Conservation (phyloP, 805 yeast genomes). For the Kuraishia cidri region DNA sequence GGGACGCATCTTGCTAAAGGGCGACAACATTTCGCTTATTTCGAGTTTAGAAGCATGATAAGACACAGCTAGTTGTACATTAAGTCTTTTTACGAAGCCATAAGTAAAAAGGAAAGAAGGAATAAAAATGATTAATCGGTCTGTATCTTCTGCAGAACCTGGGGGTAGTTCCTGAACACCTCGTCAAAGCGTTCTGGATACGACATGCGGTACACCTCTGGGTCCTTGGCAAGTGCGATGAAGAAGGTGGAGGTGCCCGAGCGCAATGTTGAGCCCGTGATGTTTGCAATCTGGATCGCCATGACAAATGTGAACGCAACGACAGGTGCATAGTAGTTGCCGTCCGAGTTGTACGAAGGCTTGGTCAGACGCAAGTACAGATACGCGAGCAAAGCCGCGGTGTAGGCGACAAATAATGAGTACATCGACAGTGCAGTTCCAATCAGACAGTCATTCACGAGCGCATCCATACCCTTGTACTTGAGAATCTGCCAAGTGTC, state of each 20-base stretch:
- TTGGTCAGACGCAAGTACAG: constrained; percentile 59
- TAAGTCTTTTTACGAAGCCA: no score
- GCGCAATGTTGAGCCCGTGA: constrained; percentile 60
- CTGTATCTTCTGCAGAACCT: constrained; percentile 2
- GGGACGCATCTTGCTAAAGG: constrained; percentile 78
- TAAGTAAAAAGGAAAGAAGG: no score
- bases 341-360: constrained; percentile 55
- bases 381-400: constrained; percentile 42
- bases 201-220: constrained; percentile 64
- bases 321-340: constrained; percentile 61
- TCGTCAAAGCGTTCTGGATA: constrained; percentile 37
- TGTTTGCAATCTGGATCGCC: constrained; percentile 62
- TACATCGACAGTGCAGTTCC: constrained; percentile 75
- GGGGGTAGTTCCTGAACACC: constrained; percentile 3
- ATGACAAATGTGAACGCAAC: constrained; percentile 68
- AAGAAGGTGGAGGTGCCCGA: constrained; percentile 75
- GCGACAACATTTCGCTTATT: constrained; percentile 87
- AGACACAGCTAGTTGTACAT: no score
- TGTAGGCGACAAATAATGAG: constrained; percentile 59
- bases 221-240: constrained; percentile 73
- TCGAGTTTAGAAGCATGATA: constrained; percentile 12
- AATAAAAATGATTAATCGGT: no score
- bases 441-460: constrained; percentile 77
- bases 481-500: constrained; percentile 76
- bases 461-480: constrained; percentile 75